Evolutionary conservation across 2,329 filamentous ascomycete genomes (phyloP).

Genomic region (Fusarium subglutinans): DNA sequence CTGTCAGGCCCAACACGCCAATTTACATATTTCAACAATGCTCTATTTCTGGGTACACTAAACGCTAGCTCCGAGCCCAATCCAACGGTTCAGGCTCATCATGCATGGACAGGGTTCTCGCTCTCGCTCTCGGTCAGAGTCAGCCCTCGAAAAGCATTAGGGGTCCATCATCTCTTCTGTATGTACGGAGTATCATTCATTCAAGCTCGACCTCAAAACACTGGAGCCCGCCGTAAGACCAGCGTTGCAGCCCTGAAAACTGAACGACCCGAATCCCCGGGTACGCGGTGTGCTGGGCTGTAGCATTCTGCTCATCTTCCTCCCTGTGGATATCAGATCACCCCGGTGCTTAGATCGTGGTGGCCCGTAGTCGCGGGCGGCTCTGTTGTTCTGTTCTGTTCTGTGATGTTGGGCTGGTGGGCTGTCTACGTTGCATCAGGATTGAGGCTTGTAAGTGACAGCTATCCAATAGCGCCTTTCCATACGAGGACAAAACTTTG

Average conservation of each 20-base stretch:
- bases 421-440: conserved; percentile 5
- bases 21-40: neutral
- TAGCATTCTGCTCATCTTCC: neutral
- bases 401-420: neutral
- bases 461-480: conserved; percentile 19
- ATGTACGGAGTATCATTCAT: neutral
- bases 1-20: neutral
- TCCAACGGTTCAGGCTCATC: conserved; percentile 39
- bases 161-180: conserved; percentile 18
- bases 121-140: conserved; percentile 14
- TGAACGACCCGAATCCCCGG: conserved; percentile 34
- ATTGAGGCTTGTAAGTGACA: conserved; percentile 34
- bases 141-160: conserved; percentile 12
- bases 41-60: conserved; percentile 20
- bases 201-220: neutral
- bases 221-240: conserved; percentile 19
- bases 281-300: conserved; percentile 23
- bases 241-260: conserved; percentile 21
- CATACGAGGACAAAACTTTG: conserved; percentile 10
- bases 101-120: conserved; percentile 33
- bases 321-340: conserved; percentile 6
- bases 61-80: conserved; percentile 30
- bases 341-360: conserved; percentile 21
- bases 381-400: conserved; percentile 5
- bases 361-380: conserved; percentile 12